Conservation (phyloP, 305 asterid species). For the Solanum hybrid region DNA sequence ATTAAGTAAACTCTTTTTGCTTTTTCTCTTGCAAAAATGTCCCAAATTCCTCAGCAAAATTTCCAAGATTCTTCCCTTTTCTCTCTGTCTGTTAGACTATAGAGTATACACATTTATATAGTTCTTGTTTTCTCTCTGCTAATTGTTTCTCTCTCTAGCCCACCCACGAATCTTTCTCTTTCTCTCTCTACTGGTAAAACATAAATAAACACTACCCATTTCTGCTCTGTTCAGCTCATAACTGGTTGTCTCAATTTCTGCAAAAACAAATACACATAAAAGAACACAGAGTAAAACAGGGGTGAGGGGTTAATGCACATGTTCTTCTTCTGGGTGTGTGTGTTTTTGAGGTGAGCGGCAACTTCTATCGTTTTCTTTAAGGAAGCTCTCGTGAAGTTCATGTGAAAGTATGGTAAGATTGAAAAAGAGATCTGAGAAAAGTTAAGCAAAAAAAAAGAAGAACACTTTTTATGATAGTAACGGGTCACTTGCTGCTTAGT, state of each 20-base stretch:
- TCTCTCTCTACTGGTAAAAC: background rate
- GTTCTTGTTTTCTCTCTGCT: conserved; percentile 1
- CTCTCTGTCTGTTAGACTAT: background rate
- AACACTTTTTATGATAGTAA: conserved; percentile 30
- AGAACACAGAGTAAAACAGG: background rate
- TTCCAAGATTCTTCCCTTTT: conserved; percentile 7
- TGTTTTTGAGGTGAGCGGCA: conserved; percentile 1
- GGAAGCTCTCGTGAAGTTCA: conserved; percentile 55
- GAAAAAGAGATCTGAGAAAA: conserved; percentile 54
- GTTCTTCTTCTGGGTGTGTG: background rate
- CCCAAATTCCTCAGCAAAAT: background rate
- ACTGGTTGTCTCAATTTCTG: conserved; percentile 7
- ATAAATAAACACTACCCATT: background rate
- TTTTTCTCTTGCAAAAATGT: background rate
- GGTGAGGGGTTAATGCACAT: background rate
- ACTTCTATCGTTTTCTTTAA: conserved; percentile 24
- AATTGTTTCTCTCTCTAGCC: conserved; percentile 22
- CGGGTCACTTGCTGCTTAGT: conserved; percentile 46
- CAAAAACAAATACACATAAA: background rate
- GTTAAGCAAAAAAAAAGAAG: background rate
- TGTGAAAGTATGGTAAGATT: conserved; percentile 38
- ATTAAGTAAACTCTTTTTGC: background rate
- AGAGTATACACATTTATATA: conserved; percentile 1
- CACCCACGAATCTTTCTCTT: background rate
- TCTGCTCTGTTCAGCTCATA: conserved; percentile 5